Evolutionary conservation across 495 filamentous ascomycete species (phyloP).

Genomic region (Parathielavia hyrcaniae): DNA sequence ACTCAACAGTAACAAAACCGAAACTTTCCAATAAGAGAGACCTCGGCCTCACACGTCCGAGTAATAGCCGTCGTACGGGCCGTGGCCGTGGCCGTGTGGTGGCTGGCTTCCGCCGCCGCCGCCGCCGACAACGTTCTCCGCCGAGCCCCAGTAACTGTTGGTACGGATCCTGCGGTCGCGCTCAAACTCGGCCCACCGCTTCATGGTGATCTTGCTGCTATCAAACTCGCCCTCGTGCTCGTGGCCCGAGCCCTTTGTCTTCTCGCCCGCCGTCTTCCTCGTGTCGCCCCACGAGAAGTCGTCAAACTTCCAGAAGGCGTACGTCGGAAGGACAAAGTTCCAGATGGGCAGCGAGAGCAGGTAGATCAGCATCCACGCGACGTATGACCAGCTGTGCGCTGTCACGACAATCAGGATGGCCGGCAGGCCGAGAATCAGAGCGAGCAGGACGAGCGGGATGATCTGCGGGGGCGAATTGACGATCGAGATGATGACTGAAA

Average conservation of each 20-base stretch:
- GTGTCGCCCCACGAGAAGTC: constrained; percentile 99
- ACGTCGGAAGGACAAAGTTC: constrained; percentile 93
- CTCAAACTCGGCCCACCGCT: constrained; percentile 96
- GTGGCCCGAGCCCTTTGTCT: constrained; percentile 67
- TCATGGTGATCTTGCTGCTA: constrained; percentile 97
- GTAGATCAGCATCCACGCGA: constrained; percentile 96
- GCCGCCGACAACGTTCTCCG: constrained; percentile 40
- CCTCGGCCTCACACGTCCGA: constrained; percentile 38
- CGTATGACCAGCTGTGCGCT: constrained; percentile 89
- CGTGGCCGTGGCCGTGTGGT: constrained; percentile 37
- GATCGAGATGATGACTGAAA: constrained; percentile 78
- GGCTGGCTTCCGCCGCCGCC: constrained; percentile 35
- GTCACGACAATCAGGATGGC: constrained; percentile 91
- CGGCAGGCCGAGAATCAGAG: constrained; percentile 86
- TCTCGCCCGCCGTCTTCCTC: constrained; percentile 87
- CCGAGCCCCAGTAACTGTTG: constrained; percentile 45
- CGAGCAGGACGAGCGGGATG: constrained; percentile 87
- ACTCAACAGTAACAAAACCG: background rate
- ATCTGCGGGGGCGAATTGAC: constrained; percentile 75
- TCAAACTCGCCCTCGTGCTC: constrained; percentile 95
- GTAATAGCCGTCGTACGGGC: constrained; percentile 47
- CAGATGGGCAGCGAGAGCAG: constrained; percentile 89
- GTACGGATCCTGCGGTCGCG: constrained; percentile 39
- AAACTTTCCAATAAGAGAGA: background rate
- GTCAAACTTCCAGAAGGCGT: constrained; percentile 99